A percentile compares a stretch with the other conserved stretches of the same genome.
Evolutionary conservation across 2,329 filamentous ascomycete species (phyloP).

Genomic region (Talaromyces marneffei): DNA sequence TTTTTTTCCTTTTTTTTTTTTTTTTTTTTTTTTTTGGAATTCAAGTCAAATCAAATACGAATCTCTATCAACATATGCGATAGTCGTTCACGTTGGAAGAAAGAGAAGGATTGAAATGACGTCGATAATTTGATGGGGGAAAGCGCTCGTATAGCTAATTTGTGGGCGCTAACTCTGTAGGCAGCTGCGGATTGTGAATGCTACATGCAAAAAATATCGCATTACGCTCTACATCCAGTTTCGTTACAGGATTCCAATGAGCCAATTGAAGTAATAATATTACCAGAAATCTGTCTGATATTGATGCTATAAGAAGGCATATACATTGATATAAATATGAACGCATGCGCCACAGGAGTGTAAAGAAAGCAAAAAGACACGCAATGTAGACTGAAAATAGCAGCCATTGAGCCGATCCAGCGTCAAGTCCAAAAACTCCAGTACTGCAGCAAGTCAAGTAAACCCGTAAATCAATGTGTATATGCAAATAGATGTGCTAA

Average conservation of each 20-base stretch:
- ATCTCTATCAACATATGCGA: not conserved
- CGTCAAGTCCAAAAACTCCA: not conserved
- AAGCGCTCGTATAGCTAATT: not conserved
- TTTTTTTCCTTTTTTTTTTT: too few species aligned
- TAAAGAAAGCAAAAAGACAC: too few species aligned
- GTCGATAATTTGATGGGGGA: not conserved
- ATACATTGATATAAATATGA: not conserved
- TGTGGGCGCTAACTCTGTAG: not conserved
- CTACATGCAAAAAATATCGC: not conserved
- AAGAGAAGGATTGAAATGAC: not conserved
- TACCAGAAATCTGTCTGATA: not conserved
- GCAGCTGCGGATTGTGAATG: not conserved
- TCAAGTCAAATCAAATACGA: too few species aligned
- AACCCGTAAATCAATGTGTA: not conserved
- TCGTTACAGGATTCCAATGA: not conserved
- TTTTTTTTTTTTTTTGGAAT: too few species aligned
- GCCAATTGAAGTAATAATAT: not conserved
- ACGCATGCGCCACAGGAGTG: not conserved
- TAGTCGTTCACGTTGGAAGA: not conserved
- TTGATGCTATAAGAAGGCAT: not conserved
- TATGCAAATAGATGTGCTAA: not conserved
- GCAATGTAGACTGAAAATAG: not conserved
- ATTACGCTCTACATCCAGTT: not conserved
- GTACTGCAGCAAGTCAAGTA: not conserved
- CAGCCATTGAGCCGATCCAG: not conserved